These are phyloP conservation scores for Asterochloris sp. DNA, from an alignment of 139 green algal species.

Conservation along the genomic window DNA sequence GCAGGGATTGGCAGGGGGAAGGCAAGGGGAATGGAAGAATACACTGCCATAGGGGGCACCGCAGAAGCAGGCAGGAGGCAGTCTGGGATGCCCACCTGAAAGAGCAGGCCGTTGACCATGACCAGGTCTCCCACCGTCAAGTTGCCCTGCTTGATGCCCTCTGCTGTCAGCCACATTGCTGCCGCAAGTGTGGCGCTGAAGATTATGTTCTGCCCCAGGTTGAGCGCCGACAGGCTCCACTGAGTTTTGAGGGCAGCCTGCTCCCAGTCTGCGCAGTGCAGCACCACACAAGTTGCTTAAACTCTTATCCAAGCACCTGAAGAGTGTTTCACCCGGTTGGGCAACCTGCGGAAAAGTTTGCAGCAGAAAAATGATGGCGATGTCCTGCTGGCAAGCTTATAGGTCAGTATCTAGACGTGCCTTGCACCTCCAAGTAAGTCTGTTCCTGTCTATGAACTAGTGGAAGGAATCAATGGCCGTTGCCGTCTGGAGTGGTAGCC, in stretches of 20 bases:
- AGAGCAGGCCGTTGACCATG: constrained; percentile 97
- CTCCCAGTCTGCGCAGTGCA: constrained; percentile 46
- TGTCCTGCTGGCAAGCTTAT: too few species aligned
- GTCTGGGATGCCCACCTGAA: constrained; percentile 67
- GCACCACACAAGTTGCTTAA: not conserved
- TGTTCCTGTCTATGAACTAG: too few species aligned
- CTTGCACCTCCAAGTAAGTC: too few species aligned
- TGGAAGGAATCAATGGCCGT: too few species aligned
- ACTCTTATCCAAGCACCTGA: not conserved
- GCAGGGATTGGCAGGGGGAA: too few species aligned
- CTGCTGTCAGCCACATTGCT: constrained; percentile 77
- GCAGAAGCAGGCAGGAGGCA: not conserved
- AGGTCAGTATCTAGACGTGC: too few species aligned
- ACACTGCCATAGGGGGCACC: too few species aligned
- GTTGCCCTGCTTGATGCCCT: constrained; percentile 55
- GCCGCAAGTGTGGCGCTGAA: constrained; percentile 71
- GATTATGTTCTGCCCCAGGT: constrained; percentile 92
- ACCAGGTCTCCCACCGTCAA: constrained; percentile 91
- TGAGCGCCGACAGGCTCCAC: constrained; percentile 81
- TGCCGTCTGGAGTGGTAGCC: too few species aligned
- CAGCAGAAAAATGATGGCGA: too few species aligned
- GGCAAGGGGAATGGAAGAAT: too few species aligned
- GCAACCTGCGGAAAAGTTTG: too few species aligned
- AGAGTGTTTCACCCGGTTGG: not conserved
- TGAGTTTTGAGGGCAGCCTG: constrained; percentile 75